phyloP scores from a whole-genome alignment of 306 rosid species.

The Medicago lupulina region DNA sequence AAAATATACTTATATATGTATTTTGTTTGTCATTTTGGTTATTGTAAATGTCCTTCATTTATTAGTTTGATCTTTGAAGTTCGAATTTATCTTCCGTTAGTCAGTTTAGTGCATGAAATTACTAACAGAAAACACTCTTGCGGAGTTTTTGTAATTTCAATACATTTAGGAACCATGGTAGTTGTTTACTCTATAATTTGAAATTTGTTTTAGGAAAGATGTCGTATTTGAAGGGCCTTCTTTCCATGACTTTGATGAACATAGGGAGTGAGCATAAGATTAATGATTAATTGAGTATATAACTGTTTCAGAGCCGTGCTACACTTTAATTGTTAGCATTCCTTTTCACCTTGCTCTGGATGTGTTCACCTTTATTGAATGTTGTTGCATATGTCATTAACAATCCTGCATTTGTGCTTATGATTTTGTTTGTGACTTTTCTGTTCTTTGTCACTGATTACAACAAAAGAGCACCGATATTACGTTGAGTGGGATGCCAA shows the following conservation, averaged over 20 bases:
- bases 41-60: too few relatives aligned
- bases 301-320: neutral
- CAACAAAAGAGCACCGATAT: too few relatives aligned
- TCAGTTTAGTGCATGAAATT: neutral
- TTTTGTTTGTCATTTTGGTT: neutral
- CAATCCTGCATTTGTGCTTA: conserved; percentile 7
- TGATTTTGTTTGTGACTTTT: conserved; percentile 27
- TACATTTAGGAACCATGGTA: too few relatives aligned
- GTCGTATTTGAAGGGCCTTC: too few relatives aligned
- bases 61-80: too few relatives aligned
- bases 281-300: conserved; percentile 10
- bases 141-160: neutral
- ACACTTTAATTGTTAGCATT: conserved; percentile 3
- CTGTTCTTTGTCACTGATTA: conserved; percentile 8
- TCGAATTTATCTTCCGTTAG: too few relatives aligned
- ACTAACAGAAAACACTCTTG: neutral
- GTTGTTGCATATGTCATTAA: conserved; percentile 10
- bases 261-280: too few relatives aligned
- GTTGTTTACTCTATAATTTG: too few relatives aligned
- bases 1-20: neutral
- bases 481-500: neutral
- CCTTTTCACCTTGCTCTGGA: conserved; percentile 9
- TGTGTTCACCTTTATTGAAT: neutral
- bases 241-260: too few relatives aligned
- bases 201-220: too few relatives aligned